Conservation (phyloP, 106 monocot species). For the Allium sativum region DNA sequence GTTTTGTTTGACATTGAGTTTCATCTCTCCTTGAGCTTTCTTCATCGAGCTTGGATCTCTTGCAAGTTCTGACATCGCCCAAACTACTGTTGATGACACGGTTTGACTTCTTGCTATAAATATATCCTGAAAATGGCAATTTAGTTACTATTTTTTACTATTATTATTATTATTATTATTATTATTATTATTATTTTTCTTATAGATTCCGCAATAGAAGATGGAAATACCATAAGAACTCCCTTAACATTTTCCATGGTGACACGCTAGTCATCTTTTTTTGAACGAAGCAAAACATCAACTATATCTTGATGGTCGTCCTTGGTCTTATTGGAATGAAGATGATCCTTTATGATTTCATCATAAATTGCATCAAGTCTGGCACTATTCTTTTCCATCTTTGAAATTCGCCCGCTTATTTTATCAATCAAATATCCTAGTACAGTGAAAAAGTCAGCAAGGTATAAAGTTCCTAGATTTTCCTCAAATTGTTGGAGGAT, state of each 20-base stretch:
- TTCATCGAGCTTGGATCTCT: slow-evolving; percentile 16
- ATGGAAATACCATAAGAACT: slow-evolving; percentile 11
- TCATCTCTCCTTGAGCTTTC: slow-evolving; percentile 17
- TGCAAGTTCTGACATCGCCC: slow-evolving; percentile 30
- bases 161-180: no score
- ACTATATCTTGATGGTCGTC: slow-evolving; percentile 14
- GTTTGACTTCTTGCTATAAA: slow-evolving; percentile 22
- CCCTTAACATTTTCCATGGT: slow-evolving; percentile 18
- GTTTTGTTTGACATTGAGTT: neutral
- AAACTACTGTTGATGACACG: slow-evolving; percentile 5
- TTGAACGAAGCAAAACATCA: slow-evolving; percentile 25
- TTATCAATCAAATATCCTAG: slow-evolving; percentile 21
- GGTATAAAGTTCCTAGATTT: neutral
- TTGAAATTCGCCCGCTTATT: slow-evolving; percentile 4
- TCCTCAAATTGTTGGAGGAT: neutral
- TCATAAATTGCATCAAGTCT: slow-evolving; percentile 20
- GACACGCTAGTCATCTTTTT: neutral
- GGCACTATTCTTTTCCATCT: neutral
- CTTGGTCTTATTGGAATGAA: neutral
- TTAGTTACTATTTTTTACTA: no score
- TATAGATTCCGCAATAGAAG: no score
- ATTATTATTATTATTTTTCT: no score
- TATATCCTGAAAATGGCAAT: slow-evolving; percentile 15
- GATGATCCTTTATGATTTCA: slow-evolving; percentile 12
- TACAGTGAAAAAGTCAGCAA: slow-evolving; percentile 26